Percentiles rank a stretch among this genome's conserved stretches.
phyloP scores from a whole-genome alignment of 192 early-diverging fungal genomes.

The Chytriomyces hyalinus region DNA sequence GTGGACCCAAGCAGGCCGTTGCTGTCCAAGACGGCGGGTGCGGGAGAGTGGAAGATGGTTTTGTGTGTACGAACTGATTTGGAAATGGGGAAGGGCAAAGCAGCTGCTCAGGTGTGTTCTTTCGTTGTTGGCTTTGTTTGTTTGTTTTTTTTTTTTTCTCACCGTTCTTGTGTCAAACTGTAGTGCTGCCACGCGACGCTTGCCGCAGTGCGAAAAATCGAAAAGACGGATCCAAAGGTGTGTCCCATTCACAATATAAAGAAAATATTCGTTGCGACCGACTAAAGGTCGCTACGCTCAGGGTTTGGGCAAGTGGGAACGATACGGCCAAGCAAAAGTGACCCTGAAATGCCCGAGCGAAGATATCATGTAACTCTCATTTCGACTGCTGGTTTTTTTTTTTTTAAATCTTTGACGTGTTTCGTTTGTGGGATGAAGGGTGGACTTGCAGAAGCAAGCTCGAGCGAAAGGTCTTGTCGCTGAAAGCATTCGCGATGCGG shows the following conservation, averaged over 20 bases:
- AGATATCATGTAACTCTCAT: constrained; percentile 73
- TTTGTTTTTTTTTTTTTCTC: background rate
- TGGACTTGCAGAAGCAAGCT: constrained; percentile 69
- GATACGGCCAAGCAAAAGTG: constrained; percentile 83
- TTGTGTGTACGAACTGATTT: constrained; percentile 87
- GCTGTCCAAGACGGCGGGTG: background rate
- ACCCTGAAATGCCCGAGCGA: constrained; percentile 78
- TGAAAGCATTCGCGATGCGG: constrained; percentile 86
- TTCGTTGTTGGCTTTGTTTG: too few relatives aligned
- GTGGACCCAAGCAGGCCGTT: background rate
- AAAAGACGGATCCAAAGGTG: constrained; percentile 17
- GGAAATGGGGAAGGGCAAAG: constrained; percentile 94
- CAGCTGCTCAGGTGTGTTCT: constrained; percentile 75
- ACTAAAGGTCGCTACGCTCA: background rate
- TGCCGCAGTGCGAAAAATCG: constrained; percentile 56
- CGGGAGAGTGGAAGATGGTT: constrained; percentile 58
- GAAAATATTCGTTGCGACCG: constrained; percentile 19
- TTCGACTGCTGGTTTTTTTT: constrained; percentile 5
- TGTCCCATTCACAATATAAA: background rate
- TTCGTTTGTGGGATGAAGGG: constrained; percentile 47
- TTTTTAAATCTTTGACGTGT: constrained; percentile 24
- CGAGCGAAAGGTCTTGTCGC: constrained; percentile 65
- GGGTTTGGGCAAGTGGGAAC: constrained; percentile 72
- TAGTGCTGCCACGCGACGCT: constrained; percentile 91
- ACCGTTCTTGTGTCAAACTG: background rate